Base-by-base conservation (phyloP, 2,329 filamentous ascomycete genomes). In the Colletotrichum sublineola region DNA sequence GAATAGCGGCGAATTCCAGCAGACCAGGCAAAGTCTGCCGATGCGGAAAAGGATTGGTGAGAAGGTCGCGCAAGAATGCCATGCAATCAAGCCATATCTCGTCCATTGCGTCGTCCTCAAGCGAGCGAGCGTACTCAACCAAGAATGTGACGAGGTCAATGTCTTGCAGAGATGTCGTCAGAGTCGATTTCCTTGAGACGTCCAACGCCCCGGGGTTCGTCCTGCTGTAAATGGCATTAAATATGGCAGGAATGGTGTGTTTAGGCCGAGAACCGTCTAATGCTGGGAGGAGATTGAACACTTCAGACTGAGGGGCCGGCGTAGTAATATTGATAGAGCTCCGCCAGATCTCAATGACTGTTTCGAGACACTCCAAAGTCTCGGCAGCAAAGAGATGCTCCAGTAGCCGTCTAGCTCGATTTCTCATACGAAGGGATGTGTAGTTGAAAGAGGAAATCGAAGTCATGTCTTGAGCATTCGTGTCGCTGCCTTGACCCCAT, bases 1-100 rank as follows among this genome's bases (percentile, higher is more conserved):
- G 84, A 50, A 97, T 93, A 1, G 94, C 93, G 0, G 94, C 93
- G 78, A 98, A 98, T 77, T 97, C 94, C 15, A 99, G 85, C 56
- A 99, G 84, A 63, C 92, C 91, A 8, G 96, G 94, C 50, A 99
- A 83, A 9, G 95, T 96, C 79, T 98, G 95, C 68, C 96, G 89
- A 82, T 99, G 96, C 3, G 96, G 96, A 78, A 99, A 94, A 1
- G 96, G 97, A 78, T 99, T 99, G 33, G 92, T 91, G 38, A 99
- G 86, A 38, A 99, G 89, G 79, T 99, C 97, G 74, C 91, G 93
- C 73, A 98, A 82, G 81, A 99, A 99, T 0, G 92, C 90, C 77
- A 95, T 94, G 80, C 96, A 99, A 79, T 99, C 96, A 52, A 91
- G 88, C 96, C 96, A 99, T 61, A 99, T 97, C 82, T 99, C 96